phyloP scores from a whole-genome alignment of 305 asterid species.

The Striga hermonthica region DNA sequence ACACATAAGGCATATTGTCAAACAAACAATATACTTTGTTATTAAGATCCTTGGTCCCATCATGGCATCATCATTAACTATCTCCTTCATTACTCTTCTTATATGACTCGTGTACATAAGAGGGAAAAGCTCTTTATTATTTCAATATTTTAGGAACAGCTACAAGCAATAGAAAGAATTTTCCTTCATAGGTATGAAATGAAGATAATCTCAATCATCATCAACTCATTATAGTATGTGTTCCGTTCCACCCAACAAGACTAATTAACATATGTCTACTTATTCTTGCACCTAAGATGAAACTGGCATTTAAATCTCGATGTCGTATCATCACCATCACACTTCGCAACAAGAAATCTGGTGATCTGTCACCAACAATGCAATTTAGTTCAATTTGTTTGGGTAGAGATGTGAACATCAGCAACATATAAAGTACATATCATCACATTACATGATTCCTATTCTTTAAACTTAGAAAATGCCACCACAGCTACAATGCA shows the following conservation, averaged over 20 bases:
- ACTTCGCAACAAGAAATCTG: not conserved
- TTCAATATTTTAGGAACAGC: not conserved
- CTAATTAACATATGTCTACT: not conserved
- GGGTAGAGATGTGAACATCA: not conserved
- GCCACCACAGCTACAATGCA: not conserved
- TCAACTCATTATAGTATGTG: too few species aligned
- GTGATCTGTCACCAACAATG: not conserved
- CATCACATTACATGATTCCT: not conserved
- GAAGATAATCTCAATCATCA: too few species aligned
- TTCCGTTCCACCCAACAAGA: not conserved
- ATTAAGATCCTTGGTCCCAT: not conserved
- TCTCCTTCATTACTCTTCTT: not conserved
- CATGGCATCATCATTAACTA: not conserved
- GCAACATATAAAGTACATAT: not conserved
- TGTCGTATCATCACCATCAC: slow-evolving; percentile 1
- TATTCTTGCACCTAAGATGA: not conserved
- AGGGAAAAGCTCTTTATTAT: not conserved
- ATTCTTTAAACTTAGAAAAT: slow-evolving; percentile 1
- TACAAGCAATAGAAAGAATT: slow-evolving; percentile 2
- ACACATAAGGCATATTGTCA: not conserved
- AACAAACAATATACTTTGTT: not conserved
- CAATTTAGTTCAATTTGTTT: not conserved
- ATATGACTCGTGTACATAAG: slow-evolving; percentile 14
- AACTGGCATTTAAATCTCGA: slow-evolving; percentile 1
- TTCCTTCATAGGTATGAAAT: not conserved